phyloP scores from a whole-genome alignment of 1,139 yeast species.

The Hyphopichia burtonii region DNA sequence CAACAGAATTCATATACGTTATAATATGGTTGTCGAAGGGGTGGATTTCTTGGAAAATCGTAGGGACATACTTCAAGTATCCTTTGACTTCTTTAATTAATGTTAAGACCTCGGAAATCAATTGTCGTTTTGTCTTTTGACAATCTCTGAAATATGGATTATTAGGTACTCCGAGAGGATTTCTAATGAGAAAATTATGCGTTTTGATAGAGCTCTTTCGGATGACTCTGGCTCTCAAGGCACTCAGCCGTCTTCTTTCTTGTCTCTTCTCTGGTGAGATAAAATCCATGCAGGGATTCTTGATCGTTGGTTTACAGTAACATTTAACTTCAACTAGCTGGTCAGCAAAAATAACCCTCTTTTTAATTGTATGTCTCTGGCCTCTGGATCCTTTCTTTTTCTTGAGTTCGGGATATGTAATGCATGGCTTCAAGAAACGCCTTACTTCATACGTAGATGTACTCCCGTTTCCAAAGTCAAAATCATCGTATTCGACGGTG shows the following conservation, averaged over 20 bases:
- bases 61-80: not conserved
- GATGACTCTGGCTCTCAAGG: not conserved
- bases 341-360: not conserved
- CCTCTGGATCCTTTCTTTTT: not conserved
- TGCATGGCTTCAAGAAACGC: not conserved
- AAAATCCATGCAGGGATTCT: too few relatives aligned
- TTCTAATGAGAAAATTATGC: not conserved
- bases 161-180: conserved; percentile 2
- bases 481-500: not conserved
- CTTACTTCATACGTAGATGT: too few relatives aligned
- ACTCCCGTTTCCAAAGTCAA: not conserved
- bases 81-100: not conserved
- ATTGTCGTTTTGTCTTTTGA: not conserved
- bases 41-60: not conserved
- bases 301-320: too few relatives aligned
- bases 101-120: not conserved
- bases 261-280: too few relatives aligned
- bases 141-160: conserved; percentile 1
- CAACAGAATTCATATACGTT: not conserved
- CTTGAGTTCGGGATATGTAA: not conserved
- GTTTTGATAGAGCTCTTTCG: not conserved
- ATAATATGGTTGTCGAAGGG: conserved; percentile 1
- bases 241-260: too few relatives aligned
- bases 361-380: not conserved
- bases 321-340: too few relatives aligned